phyloP scores from a whole-genome alignment of 2,329 filamentous ascomycete species.

The Beauveria australis region DNA sequence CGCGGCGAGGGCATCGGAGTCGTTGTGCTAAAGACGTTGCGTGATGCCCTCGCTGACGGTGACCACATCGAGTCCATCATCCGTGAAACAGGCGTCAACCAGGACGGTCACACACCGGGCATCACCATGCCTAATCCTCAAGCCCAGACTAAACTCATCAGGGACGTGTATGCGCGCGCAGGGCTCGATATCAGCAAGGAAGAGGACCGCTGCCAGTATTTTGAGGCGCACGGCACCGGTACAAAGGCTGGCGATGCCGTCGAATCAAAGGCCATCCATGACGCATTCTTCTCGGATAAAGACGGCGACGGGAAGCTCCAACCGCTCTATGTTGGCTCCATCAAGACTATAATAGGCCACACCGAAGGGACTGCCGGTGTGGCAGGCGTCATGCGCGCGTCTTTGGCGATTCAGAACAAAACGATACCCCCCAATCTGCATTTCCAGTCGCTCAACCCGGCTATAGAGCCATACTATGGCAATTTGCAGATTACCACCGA shows the following conservation, averaged over 20 bases:
- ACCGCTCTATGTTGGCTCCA: constrained; percentile 15
- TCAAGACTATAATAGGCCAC: constrained; percentile 23
- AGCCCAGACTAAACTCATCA: constrained; percentile 31
- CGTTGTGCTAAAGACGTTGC: constrained; percentile 45
- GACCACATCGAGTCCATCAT: constrained; percentile 45
- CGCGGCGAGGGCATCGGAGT: constrained; percentile 47
- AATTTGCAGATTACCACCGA: constrained; percentile 13
- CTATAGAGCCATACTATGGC: constrained; percentile 15
- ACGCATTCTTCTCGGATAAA: not conserved
- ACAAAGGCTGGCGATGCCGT: constrained; percentile 42
- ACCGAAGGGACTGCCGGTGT: constrained; percentile 21
- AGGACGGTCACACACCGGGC: constrained; percentile 45
- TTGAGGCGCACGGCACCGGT: constrained; percentile 41
- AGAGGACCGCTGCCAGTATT: constrained; percentile 20
- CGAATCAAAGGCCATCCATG: constrained; percentile 30
- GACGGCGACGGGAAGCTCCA: not conserved
- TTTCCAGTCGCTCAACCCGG: constrained; percentile 17
- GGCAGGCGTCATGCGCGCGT: constrained; percentile 20
- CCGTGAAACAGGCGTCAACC: constrained; percentile 38
- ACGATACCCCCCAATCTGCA: constrained; percentile 18
- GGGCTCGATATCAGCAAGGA: constrained; percentile 16
- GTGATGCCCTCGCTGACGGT: constrained; percentile 41
- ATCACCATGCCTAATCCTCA: constrained; percentile 44
- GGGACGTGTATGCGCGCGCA: constrained; percentile 19
- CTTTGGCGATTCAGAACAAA: constrained; percentile 14